Evolutionary conservation across 352 stramenopile genomes (phyloP), one percentile per base, ranked within the genome.

Genomic region (Phytopythium oedochilum): DNA sequence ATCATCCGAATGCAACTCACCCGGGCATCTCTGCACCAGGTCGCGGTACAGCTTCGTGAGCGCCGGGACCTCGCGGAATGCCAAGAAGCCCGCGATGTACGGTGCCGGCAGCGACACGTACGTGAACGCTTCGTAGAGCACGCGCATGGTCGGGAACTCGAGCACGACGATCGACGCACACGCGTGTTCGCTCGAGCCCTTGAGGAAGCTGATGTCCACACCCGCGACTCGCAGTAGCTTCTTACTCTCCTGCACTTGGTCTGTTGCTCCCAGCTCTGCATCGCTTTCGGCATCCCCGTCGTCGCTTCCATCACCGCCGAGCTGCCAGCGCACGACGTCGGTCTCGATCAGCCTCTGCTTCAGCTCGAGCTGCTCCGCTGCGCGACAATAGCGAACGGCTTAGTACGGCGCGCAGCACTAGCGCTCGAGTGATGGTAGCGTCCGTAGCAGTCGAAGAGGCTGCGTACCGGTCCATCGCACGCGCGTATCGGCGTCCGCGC

Each of bases 171-270:
- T 66, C 23, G 80, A 88, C 7, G 84, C 84, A 51, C 84, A 94
- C 20, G 84, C 84, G 61, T 92, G 81, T 44, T 92, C 71, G 40
- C 75, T 85, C 40, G 82, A 91, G 31, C 71, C 79, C 48, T 89
- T 91, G 8, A 91, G 63, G 57, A 92, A 94, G 34, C 81, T 92
- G 60, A 94, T 92, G 51, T 94, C 84, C 17, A 94, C 84, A 15
- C 82, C 84, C 34, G 78, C 84, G 20, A 94, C 64, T 55, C 67
- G 73, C 23, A 31, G 63, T 10, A 92, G 45, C 14, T n/a, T 12
- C n/a, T 38, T 53, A 18, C 31, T n/a, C n/a, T 53, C 34, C 3
- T 17, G 20, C 11, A 8, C 28, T 17, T 15, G 18, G 5, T 6
- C 29, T 47, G 31, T 50, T 52, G 55, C 23, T 18, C 32, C 32